phyloP scores from a whole-genome alignment of 2,329 filamentous ascomycete genomes.

The Sordariomycetes sp. region DNA sequence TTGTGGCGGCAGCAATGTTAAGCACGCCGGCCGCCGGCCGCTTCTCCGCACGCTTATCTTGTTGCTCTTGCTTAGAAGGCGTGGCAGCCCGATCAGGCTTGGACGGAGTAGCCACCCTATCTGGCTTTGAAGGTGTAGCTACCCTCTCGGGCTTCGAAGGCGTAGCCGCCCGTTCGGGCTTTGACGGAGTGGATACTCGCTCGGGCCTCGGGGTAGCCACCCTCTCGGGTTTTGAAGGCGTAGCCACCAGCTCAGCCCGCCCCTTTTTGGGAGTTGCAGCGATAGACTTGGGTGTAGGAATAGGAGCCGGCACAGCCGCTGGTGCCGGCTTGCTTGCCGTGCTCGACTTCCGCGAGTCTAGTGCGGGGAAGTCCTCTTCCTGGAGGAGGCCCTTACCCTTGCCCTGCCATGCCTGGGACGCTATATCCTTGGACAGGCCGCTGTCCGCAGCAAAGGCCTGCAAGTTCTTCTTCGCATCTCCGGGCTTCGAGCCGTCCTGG shows the following conservation, averaged over 20 bases:
- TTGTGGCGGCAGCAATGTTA: constrained; percentile 39
- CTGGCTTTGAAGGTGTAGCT: not conserved
- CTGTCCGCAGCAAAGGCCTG: constrained; percentile 34
- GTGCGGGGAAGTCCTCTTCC: constrained; percentile 53
- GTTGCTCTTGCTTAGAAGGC: constrained; percentile 1
- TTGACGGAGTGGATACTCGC: constrained; percentile 3
- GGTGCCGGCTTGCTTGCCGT: constrained; percentile 20
- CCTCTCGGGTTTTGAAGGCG: constrained; percentile 10
- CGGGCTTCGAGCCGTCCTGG: constrained; percentile 12
- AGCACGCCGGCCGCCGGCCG: constrained; percentile 29
- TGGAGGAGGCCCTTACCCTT: constrained; percentile 31
- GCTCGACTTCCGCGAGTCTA: constrained; percentile 33
- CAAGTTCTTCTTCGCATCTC: constrained; percentile 28
- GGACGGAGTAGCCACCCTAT: not conserved
- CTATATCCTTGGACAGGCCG: constrained; percentile 34
- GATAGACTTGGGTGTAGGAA: constrained; percentile 19
- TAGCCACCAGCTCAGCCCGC: constrained; percentile 7
- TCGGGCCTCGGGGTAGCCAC: not conserved
- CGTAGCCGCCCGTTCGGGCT: not conserved
- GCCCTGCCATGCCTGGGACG: constrained; percentile 21
- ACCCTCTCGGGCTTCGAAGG: not conserved
- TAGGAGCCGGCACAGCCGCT: constrained; percentile 23
- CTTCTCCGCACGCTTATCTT: constrained; percentile 21
- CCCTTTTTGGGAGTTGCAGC: constrained; percentile 16
- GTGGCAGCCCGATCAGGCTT: not conserved